Evolutionary conservation across 495 filamentous ascomycete genomes (phyloP), one percentile per base, ranked within the genome.

Genomic region (Thermothielavioides terrestris): DNA sequence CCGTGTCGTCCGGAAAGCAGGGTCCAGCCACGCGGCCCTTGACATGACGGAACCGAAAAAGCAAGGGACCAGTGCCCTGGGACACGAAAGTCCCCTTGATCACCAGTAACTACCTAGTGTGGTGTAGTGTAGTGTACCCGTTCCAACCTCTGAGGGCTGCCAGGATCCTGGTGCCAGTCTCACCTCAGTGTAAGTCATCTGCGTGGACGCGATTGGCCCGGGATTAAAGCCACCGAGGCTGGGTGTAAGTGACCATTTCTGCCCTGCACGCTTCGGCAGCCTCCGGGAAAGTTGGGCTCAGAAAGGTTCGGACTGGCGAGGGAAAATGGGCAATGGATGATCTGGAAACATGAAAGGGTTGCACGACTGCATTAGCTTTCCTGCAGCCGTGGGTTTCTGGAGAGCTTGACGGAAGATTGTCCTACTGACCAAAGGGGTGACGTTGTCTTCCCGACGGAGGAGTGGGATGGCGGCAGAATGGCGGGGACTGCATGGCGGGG

Each of bases 401-500:
- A 30, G 35, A 34, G 3, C 34, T 26, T 6, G n/a, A 47, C 18
- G 20, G 10, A 22, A 36, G 1, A n/a, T 15, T 23, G 21, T 20
- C 21, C 5, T 14, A n/a, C 30, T 1, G 20, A 18, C n/a, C n/a
- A 10, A 2, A 5, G 27, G 31, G 21, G 35, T 30, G 46, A 41
- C 25, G 36, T 32, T 49, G 17, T 10, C 34, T 11, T 7, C 15
- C 31, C 10, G 43, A 31, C n/a, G 15, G 27, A 17, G 39, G 38
- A 25, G 20, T 27, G 32, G 49, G 41, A 42, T 36, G 25, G 38
- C 34, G 45, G 52, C 46, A 54, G 51, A 54, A 54, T 42, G 36
- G 51, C 39, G 37, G 51, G 52, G 46, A n/a, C n/a, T n/a, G n/a
- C n/a, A n/a, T 37, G 21, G 42, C 20, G 15, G 11, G 41, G 42